A percentile compares a stretch with the other conserved stretches of the same genome.
Evolutionary conservation across 1,284 basidiomycete genomes (phyloP).

Genomic region (Apiotrichum porosum): DNA sequence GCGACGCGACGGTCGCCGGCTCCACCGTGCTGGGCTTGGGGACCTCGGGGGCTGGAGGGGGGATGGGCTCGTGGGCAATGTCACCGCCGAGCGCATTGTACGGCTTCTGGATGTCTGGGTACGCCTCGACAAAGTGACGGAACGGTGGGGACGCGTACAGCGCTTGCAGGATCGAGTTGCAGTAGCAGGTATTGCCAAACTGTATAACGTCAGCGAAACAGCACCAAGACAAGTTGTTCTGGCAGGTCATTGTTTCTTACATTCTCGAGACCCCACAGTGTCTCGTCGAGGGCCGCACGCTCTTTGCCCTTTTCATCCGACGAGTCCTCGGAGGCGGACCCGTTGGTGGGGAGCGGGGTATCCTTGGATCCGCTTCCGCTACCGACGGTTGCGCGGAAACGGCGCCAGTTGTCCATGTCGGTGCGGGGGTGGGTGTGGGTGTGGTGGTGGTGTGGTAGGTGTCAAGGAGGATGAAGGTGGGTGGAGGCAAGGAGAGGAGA

Average conservation of each 20-base stretch:
- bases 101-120: constrained; percentile 46
- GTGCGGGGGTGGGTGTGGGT: not conserved
- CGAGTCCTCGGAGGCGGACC: not conserved
- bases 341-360: not conserved
- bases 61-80: constrained; percentile 12
- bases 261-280: constrained; percentile 81
- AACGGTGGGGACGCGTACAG: constrained; percentile 85
- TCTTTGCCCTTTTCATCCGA: constrained; percentile 21
- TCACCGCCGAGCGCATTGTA: constrained; percentile 36
- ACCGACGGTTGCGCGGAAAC: constrained; percentile 9
- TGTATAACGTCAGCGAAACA: constrained; percentile 32
- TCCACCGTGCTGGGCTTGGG: constrained; percentile 18
- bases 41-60: constrained; percentile 2
- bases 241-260: constrained; percentile 52
- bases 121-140: constrained; percentile 64
- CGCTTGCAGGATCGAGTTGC: constrained; percentile 94
- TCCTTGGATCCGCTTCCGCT: not conserved
- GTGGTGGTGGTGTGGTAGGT: not conserved
- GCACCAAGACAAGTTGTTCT: no score
- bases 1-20: constrained; percentile 4
- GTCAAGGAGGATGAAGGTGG: not conserved
- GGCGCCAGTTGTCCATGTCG: constrained; percentile 19
- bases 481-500: constrained; percentile 1
- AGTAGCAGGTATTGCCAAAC: constrained; percentile 88
- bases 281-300: constrained; percentile 35